Evolutionary conservation across 331 rosid species (phyloP), one percentile per base, ranked within the genome.

Genomic region (Malus hybrid): DNA sequence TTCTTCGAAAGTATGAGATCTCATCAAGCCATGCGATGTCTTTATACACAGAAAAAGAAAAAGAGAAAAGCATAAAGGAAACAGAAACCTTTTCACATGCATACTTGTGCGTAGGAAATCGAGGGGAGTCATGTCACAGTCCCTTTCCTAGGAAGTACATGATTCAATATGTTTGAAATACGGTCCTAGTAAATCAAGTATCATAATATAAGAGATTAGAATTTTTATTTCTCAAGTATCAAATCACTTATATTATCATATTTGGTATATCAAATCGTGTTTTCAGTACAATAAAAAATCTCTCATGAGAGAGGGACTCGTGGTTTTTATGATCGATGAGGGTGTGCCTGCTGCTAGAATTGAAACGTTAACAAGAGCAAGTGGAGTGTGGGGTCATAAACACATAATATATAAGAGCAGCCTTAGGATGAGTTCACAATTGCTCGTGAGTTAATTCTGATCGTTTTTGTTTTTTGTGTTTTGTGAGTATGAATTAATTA

Each of bases 81-180:
- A 15, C 46, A 33, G 5, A 13, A 58, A 73, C 79, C 57, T 70
- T 77, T 77, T 75, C 55, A 66, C 66, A 29, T 74, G 82, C 44
- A 30, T 30, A 1, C 3, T 7, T 64, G 53, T 66, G 5, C 20
- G 28, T 52, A 62, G 74, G 75, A 80, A 75, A 60, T 75, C 70
- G 58, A 69, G 74, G 57, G 75, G 75, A 57, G 83, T 80, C 84
- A 70, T 80, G 63, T 80, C 76, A 77, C 24, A 24, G 24, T 58
- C 76, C 75, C 77, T 69, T 56, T 70, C 34, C 78, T 79, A 71
- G 58, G 75, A 55, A 66, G 82, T 56, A 68, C 73, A 4, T 9
- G 44, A 10, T 42, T 42, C 13, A 10, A 39, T 39, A 39, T 3
- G 13, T 39, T 1, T 0, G 1, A 39, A 39, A 39, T 39, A 39